These are phyloP conservation scores for Dalechampia spathulata DNA, from an alignment of 441 rosid species.

Conservation along the genomic window DNA sequence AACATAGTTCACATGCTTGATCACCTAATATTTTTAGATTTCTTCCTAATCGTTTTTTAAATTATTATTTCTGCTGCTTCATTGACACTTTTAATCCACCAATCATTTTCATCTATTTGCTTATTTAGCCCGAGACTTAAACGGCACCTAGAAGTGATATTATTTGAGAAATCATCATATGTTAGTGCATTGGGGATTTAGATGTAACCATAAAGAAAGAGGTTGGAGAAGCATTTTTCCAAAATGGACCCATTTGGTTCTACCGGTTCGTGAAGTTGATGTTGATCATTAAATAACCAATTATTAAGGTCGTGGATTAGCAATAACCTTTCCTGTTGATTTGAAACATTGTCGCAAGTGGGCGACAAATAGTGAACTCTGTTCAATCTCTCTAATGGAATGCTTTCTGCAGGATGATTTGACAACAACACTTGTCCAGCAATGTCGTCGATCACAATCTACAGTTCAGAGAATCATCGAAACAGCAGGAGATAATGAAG, in stretches of 20 bases:
- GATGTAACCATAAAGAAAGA: too few species aligned
- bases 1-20: neutral
- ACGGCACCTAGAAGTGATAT: neutral
- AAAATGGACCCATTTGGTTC: too few species aligned
- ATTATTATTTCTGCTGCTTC: neutral
- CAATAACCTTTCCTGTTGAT: neutral
- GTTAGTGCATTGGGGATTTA: neutral
- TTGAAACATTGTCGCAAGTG: neutral
- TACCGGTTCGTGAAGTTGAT: too few species aligned
- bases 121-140: neutral
- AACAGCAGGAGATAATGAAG: constrained; percentile 79
- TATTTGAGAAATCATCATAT: neutral
- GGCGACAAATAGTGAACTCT: neutral
- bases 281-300: too few species aligned
- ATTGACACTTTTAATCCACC: neutral
- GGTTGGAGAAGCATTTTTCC: too few species aligned
- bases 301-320: neutral
- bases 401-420: constrained; percentile 60
- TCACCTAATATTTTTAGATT: neutral
- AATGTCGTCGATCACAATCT: constrained; percentile 55
- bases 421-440: constrained; percentile 54
- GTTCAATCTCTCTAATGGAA: neutral
- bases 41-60: neutral
- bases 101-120: neutral
- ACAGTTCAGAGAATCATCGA: constrained; percentile 69